Conservation (phyloP, 176 grass and related monocot genomes). For the Calamus simplicifolius region DNA sequence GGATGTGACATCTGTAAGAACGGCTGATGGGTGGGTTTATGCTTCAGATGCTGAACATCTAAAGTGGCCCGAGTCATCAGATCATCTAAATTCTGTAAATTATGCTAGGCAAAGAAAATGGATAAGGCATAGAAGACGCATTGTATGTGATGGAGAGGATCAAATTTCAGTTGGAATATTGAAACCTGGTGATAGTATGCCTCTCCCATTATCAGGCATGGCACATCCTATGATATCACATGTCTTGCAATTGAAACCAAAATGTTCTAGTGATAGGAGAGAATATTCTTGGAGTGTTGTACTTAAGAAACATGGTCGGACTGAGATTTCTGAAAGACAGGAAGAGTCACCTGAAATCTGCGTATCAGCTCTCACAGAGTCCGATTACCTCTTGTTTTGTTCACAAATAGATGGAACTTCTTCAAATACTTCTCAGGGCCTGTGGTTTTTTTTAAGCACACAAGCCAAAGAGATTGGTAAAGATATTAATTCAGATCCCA, state of each 20-base stretch:
- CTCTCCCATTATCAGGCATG: slow-evolving; percentile 61
- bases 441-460: slow-evolving; percentile 89
- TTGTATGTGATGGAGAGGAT: slow-evolving; percentile 32
- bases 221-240: slow-evolving; percentile 52
- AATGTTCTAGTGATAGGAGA: slow-evolving; percentile 23
- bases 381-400: slow-evolving; percentile 76
- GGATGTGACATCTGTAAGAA: slow-evolving; percentile 15
- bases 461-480: slow-evolving; percentile 91
- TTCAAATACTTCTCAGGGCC: slow-evolving; percentile 41
- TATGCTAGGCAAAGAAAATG: slow-evolving; percentile 34
- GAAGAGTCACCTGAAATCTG: slow-evolving; percentile 53
- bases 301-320: slow-evolving; percentile 47
- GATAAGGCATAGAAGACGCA: slow-evolving; percentile 30
- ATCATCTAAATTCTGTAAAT: slow-evolving; percentile 3
- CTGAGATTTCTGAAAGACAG: slow-evolving; percentile 35
- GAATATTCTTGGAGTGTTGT: slow-evolving; percentile 76
- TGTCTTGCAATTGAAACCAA: slow-evolving; percentile 59
- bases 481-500: slow-evolving; percentile 67
- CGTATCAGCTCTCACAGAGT: slow-evolving; percentile 78
- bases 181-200: slow-evolving; percentile 50
- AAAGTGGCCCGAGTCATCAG: slow-evolving; percentile 19
- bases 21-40: slow-evolving; percentile 41
- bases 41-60: slow-evolving; percentile 24
- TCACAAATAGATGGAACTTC: slow-evolving; percentile 46
- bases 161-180: slow-evolving; percentile 61